Evolutionary conservation across 495 filamentous ascomycete species (phyloP), one percentile per base, ranked within the genome.

Genomic region (Aspergillus leporis): DNA sequence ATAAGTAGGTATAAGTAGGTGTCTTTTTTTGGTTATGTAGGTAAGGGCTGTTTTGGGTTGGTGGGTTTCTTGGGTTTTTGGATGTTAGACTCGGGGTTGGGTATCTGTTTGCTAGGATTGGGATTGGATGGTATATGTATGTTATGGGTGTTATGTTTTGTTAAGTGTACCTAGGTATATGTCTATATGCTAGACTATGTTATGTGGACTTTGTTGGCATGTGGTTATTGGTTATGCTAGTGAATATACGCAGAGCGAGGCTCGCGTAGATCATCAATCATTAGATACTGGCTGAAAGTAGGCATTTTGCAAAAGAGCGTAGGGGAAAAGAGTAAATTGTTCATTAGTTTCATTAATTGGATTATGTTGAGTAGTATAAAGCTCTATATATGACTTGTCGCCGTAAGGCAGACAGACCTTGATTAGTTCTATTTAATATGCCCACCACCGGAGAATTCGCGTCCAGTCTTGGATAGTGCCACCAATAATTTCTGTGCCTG

Each of bases 1-100:
- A 68, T 62, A 61, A 68, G 45, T 61, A 59, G 41, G 13, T 53
- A 16, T 51, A 7, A 14, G 9, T 25, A 16, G 28, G 45, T 49
- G 22, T 36, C 18, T 51, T 56, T 13, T 36, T 5, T 49, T 32
- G 10, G 3, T 50, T 48, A 48, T 49, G n/a, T 38, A 4, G 9
- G 43, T 38, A n/a, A 13, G 34, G 34, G 4, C 3, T 46, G 9
- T 47, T 18, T 46, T 36, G 18, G 9, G 14, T 43, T 32, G 34
- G 4, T 38, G 40, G 38, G 45, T 23, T 52, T 38, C 38, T 19
- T 45, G 40, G 53, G 31, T 36, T 7, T 41, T 36, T 12, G 34
- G 3, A 36, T 36, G 8, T 3, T 10, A 3, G 36, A 38, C n/a
- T n/a, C n/a, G n/a, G 38, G 18, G 36, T 53, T 21, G 23, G 51